Evolutionary conservation across 1,284 basidiomycete species (phyloP).

Genomic region (Somion occarium): DNA sequence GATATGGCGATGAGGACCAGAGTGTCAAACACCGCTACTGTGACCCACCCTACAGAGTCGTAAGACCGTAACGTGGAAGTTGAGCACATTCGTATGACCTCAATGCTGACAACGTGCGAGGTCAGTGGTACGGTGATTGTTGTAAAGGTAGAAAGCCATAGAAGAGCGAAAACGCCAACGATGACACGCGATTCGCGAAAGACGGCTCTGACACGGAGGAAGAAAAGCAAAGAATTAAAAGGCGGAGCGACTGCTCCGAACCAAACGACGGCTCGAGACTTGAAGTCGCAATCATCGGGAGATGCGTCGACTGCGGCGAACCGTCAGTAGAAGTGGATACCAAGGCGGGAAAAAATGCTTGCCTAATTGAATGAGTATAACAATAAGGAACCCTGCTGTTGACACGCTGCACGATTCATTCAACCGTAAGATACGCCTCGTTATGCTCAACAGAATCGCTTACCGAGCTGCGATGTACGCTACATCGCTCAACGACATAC

Average conservation of each 20-base stretch:
- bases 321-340: too few species aligned
- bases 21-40: conserved; percentile 6
- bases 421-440: too few species aligned
- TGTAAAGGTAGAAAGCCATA: conserved; percentile 6
- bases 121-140: conserved; percentile 1
- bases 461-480: too few species aligned
- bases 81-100: conserved; percentile 1
- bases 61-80: conserved; percentile 4
- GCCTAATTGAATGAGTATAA: too few species aligned
- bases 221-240: conserved; percentile 7
- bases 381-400: too few species aligned
- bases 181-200: neutral
- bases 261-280: conserved; percentile 7
- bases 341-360: too few species aligned
- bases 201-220: conserved; percentile 9
- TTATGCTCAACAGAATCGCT: too few species aligned
- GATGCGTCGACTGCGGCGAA: too few species aligned
- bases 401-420: too few species aligned
- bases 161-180: conserved; percentile 2
- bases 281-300: conserved; percentile 2
- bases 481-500: too few species aligned
- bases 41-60: conserved; percentile 3
- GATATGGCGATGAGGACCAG: conserved; percentile 6
- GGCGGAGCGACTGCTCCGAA: conserved; percentile 1
- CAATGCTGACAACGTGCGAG: conserved; percentile 5